Evolutionary conservation across 352 stramenopile genomes (phyloP).

Genomic region (Sclerospora graminicola): DNA sequence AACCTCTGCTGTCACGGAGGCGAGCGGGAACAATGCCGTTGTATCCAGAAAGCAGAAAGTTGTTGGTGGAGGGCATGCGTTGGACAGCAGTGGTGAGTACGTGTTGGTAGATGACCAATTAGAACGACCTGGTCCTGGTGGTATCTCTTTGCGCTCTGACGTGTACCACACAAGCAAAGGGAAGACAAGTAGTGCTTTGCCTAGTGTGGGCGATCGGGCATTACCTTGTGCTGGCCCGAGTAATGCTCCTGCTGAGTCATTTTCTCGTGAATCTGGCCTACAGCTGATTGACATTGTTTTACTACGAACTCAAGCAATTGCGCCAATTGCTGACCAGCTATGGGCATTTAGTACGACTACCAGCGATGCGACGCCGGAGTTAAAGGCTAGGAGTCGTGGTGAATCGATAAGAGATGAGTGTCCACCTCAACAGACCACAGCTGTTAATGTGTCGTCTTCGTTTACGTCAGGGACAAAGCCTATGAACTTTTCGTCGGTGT

Average conservation of each 20-base stretch:
- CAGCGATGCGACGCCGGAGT: neutral
- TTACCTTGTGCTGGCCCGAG: neutral
- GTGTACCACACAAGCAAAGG: constrained; percentile 2
- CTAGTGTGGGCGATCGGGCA: neutral
- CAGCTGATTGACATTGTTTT: constrained; percentile 57
- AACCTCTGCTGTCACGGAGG: constrained; percentile 1
- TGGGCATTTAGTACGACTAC: constrained; percentile 39
- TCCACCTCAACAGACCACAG: constrained; percentile 7
- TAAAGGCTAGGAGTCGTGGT: neutral
- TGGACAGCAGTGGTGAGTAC: constrained; percentile 60
- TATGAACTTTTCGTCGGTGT: constrained; percentile 42
- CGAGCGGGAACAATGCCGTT: constrained; percentile 3
- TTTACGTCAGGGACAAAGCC: constrained; percentile 17
- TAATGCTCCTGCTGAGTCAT: constrained; percentile 1
- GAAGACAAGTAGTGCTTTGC: neutral
- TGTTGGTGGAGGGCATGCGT: constrained; percentile 4
- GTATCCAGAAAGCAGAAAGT: constrained; percentile 12
- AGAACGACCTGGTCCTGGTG: constrained; percentile 15
- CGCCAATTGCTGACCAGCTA: constrained; percentile 48
- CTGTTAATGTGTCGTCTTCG: constrained; percentile 5
- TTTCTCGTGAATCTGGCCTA: constrained; percentile 38
- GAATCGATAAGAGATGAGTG: constrained; percentile 6
- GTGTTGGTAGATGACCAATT: constrained; percentile 43
- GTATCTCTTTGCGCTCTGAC: constrained; percentile 1
- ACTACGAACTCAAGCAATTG: constrained; percentile 51